Conservation (phyloP, 2,329 filamentous ascomycete species). For the Hypoxylon sp. region DNA sequence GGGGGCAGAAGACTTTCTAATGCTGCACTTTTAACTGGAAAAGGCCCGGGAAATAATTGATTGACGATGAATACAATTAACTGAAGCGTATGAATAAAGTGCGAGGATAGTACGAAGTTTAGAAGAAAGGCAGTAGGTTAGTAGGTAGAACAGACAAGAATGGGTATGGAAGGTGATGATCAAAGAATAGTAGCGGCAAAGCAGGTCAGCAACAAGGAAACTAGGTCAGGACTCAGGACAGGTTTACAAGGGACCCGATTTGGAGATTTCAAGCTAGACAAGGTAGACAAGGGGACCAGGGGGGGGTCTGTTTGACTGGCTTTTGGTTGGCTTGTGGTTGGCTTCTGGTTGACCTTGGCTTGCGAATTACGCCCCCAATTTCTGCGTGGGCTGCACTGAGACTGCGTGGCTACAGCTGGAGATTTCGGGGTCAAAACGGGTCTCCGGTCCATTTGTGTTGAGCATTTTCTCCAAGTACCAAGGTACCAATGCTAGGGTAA, state of each 20-base stretch:
- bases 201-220: slow-evolving; percentile 18
- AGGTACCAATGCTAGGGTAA: slow-evolving; percentile 13
- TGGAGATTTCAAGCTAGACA: no score
- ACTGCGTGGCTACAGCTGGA: slow-evolving; percentile 36
- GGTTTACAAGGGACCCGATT: slow-evolving; percentile 22
- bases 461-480: slow-evolving; percentile 18
- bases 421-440: slow-evolving; percentile 33
- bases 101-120: slow-evolving; percentile 30
- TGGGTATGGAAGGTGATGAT: slow-evolving; percentile 44
- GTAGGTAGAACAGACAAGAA: slow-evolving; percentile 30
- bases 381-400: slow-evolving; percentile 14
- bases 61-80: slow-evolving; percentile 43
- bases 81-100: slow-evolving; percentile 42
- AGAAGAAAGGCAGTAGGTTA: slow-evolving; percentile 43
- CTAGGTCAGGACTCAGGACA: slow-evolving; percentile 21
- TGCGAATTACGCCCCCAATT: slow-evolving; percentile 28
- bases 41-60: slow-evolving; percentile 24
- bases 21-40: slow-evolving; percentile 23
- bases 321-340: not conserved
- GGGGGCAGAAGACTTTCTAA: slow-evolving; percentile 31
- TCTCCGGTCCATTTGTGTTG: slow-evolving; percentile 31
- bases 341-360: not conserved
- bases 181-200: slow-evolving; percentile 26
- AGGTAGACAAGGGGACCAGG: slow-evolving; percentile 17
- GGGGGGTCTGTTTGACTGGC: no score